A percentile compares a stretch with the other conserved stretches of the same genome.
Conservation (phyloP, 208 protist genomes). For the Leishmania lainsoni region DNA sequence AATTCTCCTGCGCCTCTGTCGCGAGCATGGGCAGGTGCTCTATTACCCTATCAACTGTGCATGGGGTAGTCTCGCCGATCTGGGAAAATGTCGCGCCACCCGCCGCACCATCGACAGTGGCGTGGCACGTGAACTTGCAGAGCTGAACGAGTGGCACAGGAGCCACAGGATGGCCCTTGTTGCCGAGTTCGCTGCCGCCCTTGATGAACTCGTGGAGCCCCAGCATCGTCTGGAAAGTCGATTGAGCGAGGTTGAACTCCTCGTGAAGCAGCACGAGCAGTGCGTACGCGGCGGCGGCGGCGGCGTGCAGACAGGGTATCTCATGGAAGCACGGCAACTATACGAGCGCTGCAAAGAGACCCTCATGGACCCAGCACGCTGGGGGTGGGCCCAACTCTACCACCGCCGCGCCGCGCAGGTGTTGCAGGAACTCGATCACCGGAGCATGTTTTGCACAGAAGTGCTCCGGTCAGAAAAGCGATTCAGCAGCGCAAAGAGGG, state of each 20-base stretch:
- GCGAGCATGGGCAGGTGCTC: constrained; percentile 65
- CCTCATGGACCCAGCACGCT: constrained; percentile 3
- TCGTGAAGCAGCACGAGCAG: constrained; percentile 6
- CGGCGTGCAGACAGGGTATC: background rate
- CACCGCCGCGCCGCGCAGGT: constrained; percentile 9
- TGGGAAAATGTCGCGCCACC: background rate
- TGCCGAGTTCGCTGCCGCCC: constrained; percentile 5
- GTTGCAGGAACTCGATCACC: background rate
- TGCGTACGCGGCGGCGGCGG: background rate
- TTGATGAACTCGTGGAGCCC: constrained; percentile 15
- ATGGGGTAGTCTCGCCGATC: constrained; percentile 40
- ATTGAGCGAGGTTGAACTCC: background rate
- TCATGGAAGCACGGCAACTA: background rate
- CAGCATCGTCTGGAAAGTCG: background rate
- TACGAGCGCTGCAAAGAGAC: constrained; percentile 1
- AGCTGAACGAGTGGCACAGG: constrained; percentile 5
- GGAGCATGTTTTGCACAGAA: background rate
- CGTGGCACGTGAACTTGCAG: background rate
- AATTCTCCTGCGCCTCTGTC: constrained; percentile 56
- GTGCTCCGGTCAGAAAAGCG: background rate
- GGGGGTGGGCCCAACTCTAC: background rate
- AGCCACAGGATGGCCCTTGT: constrained; percentile 7
- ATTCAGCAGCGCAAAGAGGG: background rate
- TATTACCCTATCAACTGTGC: constrained; percentile 81
- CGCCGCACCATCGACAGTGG: background rate